Evolutionary conservation across 1,284 basidiomycete species (phyloP), one percentile per base, ranked within the genome.

Genomic region (Phylloporus gajari): DNA sequence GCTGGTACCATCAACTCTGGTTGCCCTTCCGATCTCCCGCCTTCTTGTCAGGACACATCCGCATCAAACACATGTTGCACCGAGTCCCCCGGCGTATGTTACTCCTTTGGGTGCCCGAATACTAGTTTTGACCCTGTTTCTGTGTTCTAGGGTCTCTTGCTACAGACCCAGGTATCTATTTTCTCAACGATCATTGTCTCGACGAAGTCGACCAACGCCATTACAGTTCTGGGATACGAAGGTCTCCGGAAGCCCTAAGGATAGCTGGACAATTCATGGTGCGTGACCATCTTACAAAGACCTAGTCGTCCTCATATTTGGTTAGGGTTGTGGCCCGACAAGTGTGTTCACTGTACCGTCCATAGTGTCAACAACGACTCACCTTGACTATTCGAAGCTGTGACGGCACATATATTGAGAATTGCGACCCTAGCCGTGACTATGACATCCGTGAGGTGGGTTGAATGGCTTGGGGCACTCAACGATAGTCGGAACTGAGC

Each of bases 231-330:
- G 91, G 90, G 91, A 92, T 74, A 87, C 87, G 5, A 77, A 89
- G 70, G 91, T 93, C 0, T 84, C 88, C 0, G 90, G 90, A 56
- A 91, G 92, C 3, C 92, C 93, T 21, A 75, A 74, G 21, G 78
- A 93, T 78, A 92, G 90, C 76, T 94, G 93, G 93, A 93, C 93
- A 1, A 92, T 94, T 72, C 93, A 94, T 71, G 93, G 92, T 91
- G 73, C 40, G 86, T 76, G 30, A 40, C 70, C 9, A 8, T 30
- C 30, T 30, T 51, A n/a, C 53, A 51, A 30, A 51, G 27, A 70
- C 60, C 23, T 12, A 8, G 2, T 21, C n/a, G 5, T 73, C 75
- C 64, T 76, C 67, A 64, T 70, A 44, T 30, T 53, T 56, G 32
- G 65, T 19, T 69, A 92, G 91, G 92, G 67, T 84, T 93, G 63